These are phyloP conservation scores for Colletotrichum eleusines DNA, from an alignment of 2,329 filamentous ascomycete genomes.

Conservation along the genomic window DNA sequence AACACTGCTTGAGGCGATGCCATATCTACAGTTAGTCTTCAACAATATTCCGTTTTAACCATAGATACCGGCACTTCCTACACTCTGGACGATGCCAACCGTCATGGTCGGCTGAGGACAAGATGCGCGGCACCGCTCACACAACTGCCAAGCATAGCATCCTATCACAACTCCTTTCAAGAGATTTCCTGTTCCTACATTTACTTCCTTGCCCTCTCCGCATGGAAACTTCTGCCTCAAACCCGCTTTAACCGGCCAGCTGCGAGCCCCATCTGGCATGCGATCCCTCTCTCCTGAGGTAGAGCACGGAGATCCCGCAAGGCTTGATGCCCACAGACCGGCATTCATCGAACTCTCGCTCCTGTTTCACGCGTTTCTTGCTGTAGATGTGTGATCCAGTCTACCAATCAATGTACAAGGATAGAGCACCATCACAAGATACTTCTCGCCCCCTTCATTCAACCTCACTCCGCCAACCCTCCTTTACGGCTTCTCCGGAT, in stretches of 20 bases:
- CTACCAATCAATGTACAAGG: constrained; percentile 9
- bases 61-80: neutral
- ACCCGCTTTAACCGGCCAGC: constrained; percentile 27
- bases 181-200: neutral
- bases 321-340: constrained; percentile 36
- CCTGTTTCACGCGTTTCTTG: constrained; percentile 36
- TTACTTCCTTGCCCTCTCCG: constrained; percentile 5
- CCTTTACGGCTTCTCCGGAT: constrained; percentile 32
- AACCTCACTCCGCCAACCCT: neutral
- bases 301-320: constrained; percentile 31
- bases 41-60: neutral
- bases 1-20: neutral
- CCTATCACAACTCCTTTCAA: neutral
- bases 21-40: neutral
- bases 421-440: neutral
- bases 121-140: neutral
- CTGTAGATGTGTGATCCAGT: constrained; percentile 1
- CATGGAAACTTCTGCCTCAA: constrained; percentile 30
- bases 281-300: constrained; percentile 21
- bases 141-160: neutral
- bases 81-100: neutral
- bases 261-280: constrained; percentile 7
- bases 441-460: constrained; percentile 6
- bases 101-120: neutral
- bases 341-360: constrained; percentile 31